Evolutionary conservation across 2,329 filamentous ascomycete genomes (phyloP).

Genomic region (Aquanectria penicillioides): DNA sequence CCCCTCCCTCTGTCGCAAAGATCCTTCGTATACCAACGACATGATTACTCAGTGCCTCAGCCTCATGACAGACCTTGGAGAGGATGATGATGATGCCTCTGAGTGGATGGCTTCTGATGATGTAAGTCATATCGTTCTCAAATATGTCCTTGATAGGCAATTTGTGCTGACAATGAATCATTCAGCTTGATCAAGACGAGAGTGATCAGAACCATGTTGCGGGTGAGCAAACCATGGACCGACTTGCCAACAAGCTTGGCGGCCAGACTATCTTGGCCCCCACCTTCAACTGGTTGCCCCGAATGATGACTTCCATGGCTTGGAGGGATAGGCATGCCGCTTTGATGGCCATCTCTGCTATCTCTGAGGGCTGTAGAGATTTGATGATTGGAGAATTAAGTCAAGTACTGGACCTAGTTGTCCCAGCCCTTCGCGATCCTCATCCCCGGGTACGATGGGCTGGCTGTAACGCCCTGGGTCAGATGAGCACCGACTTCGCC

Average conservation of each 20-base stretch:
- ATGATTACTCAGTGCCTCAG: slow-evolving; percentile 99
- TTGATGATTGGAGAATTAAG: slow-evolving; percentile 95
- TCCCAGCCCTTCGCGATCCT: slow-evolving; percentile 87
- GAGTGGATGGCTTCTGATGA: slow-evolving; percentile 96
- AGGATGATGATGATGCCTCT: slow-evolving; percentile 91
- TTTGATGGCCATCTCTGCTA: slow-evolving; percentile 98
- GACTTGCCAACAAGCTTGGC: slow-evolving; percentile 95
- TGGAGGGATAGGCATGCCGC: slow-evolving; percentile 97
- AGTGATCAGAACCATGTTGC: slow-evolving; percentile 98
- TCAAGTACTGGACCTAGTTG: slow-evolving; percentile 93
- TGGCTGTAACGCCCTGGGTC: slow-evolving; percentile 96
- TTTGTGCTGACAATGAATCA: background rate
- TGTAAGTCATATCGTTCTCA: slow-evolving; percentile 58
- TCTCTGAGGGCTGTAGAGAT: slow-evolving; percentile 95
- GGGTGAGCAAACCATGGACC: slow-evolving; percentile 98
- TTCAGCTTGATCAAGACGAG: slow-evolving; percentile 88
- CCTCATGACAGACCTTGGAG: slow-evolving; percentile 95
- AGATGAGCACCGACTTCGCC: slow-evolving; percentile 99
- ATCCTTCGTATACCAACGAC: slow-evolving; percentile 87
- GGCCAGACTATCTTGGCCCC: slow-evolving; percentile 92
- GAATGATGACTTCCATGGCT: slow-evolving; percentile 95
- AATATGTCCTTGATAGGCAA: no score
- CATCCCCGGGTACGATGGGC: slow-evolving; percentile 97
- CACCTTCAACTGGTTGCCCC: slow-evolving; percentile 95
- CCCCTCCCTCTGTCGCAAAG: slow-evolving; percentile 94